Evolutionary conservation across 108 stramenopile species (phyloP).

Genomic region (Nannochloropsis granulata): DNA sequence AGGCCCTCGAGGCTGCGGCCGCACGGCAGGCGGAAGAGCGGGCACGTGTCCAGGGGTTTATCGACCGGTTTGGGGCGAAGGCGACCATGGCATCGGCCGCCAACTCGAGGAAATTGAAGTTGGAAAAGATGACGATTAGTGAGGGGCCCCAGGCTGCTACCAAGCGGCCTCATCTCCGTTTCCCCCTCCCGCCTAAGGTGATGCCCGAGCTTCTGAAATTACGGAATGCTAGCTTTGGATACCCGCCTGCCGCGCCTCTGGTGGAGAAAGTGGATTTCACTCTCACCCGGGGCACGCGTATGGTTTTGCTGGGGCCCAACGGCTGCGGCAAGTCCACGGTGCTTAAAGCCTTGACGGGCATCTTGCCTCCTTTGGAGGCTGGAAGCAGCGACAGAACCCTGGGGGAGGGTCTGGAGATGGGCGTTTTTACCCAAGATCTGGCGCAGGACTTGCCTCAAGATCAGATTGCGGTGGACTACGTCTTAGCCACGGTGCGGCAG

Average conservation of each 20-base stretch:
- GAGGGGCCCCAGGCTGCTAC: neutral
- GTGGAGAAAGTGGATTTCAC: conserved; percentile 37
- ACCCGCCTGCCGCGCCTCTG: conserved; percentile 27
- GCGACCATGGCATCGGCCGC: conserved; percentile 72
- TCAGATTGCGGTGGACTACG: conserved; percentile 26
- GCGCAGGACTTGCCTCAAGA: conserved; percentile 82
- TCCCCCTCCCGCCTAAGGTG: neutral
- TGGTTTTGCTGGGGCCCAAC: conserved; percentile 57
- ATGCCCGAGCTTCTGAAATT: neutral
- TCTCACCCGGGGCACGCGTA: conserved; percentile 41
- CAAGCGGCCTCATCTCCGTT: neutral
- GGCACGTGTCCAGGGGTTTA: conserved; percentile 62
- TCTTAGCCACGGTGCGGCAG: conserved; percentile 18
- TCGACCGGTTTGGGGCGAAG: conserved; percentile 64
- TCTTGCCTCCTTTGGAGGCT: conserved; percentile 48
- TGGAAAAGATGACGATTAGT: conserved; percentile 53
- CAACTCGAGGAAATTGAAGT: conserved; percentile 65
- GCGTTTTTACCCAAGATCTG: conserved; percentile 40
- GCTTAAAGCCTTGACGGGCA: conserved; percentile 61
- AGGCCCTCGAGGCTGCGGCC: conserved; percentile 48
- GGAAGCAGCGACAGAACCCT: conserved; percentile 38
- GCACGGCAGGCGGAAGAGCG: conserved; percentile 62
- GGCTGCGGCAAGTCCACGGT: conserved; percentile 80
- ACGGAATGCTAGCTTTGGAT: neutral
- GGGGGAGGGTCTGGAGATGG: conserved; percentile 25